Conservation (phyloP, 2,329 filamentous ascomycete species). For the Chrysoporthe cubensis region DNA sequence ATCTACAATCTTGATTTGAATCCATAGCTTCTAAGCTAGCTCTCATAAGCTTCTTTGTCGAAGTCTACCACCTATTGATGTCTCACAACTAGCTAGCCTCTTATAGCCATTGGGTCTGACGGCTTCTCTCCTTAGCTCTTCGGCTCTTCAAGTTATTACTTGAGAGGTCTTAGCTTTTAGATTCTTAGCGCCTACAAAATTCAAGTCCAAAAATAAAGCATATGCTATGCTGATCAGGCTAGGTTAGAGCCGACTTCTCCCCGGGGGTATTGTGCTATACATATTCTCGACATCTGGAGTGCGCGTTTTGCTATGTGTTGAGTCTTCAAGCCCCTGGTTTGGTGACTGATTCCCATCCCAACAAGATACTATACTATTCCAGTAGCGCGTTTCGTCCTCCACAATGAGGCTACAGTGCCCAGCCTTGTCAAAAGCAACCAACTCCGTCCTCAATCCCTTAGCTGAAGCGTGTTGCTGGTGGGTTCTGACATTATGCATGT, state of each 20-base stretch:
- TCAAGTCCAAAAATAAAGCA: neutral
- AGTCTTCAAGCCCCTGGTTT: neutral
- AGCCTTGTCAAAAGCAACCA: conserved; percentile 15
- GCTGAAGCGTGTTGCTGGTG: conserved; percentile 17
- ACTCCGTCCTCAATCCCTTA: conserved; percentile 14
- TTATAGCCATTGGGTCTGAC: neutral
- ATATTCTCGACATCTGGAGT: neutral
- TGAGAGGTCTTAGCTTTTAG: neutral
- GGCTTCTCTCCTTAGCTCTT: neutral
- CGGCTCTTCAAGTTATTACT: neutral
- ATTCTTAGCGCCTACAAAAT: neutral
- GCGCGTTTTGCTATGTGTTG: neutral
- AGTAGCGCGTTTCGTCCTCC: conserved; percentile 21
- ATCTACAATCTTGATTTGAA: neutral
- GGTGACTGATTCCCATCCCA: conserved; percentile 10
- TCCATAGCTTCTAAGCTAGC: neutral
- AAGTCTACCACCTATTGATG: neutral
- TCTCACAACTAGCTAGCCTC: neutral
- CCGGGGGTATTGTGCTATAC: neutral
- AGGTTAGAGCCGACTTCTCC: neutral
- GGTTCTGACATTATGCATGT: conserved; percentile 11
- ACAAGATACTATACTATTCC: conserved; percentile 15
- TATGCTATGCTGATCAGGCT: neutral
- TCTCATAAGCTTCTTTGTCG: neutral
- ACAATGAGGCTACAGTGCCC: conserved; percentile 24